These are phyloP conservation scores for Fusarium sp. DNA, from an alignment of 2,329 filamentous ascomycete species.

Conservation along the genomic window DNA sequence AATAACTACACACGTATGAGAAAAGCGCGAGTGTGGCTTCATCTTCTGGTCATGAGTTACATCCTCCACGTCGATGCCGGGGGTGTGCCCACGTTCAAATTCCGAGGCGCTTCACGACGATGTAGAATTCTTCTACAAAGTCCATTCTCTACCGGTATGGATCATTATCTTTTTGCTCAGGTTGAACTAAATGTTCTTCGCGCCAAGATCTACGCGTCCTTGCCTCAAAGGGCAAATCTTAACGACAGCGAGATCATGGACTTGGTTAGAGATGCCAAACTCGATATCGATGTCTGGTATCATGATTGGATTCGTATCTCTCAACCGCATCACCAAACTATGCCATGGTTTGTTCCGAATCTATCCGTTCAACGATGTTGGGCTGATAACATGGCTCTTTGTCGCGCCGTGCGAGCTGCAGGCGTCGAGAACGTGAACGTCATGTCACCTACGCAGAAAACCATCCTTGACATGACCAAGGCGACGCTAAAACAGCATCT, in stretches of 20 bases:
- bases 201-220: conserved; percentile 17
- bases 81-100: conserved; percentile 17
- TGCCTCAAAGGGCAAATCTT: not conserved
- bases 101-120: conserved; percentile 12
- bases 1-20: conserved; percentile 1
- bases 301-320: conserved; percentile 26
- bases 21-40: conserved; percentile 18
- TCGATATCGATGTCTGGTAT: conserved; percentile 22
- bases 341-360: conserved; percentile 25
- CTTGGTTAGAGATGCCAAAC: conserved; percentile 16
- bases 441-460: conserved; percentile 8
- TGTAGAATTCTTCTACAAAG: conserved; percentile 13
- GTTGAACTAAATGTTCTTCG: conserved; percentile 19
- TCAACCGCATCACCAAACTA: not conserved
- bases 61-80: conserved; percentile 21
- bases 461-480: conserved; percentile 12
- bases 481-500: conserved; percentile 13
- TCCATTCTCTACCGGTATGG: conserved; percentile 11
- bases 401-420: conserved; percentile 10
- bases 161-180: conserved; percentile 22
- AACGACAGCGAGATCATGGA: conserved; percentile 16
- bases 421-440: conserved; percentile 23
- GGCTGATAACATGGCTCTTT: conserved; percentile 27
- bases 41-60: conserved; percentile 10
- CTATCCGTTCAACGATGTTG: conserved; percentile 14